Evolutionary conservation across 768 basidiomycete genomes (phyloP).

Genomic region (Boletellus ananiceps): DNA sequence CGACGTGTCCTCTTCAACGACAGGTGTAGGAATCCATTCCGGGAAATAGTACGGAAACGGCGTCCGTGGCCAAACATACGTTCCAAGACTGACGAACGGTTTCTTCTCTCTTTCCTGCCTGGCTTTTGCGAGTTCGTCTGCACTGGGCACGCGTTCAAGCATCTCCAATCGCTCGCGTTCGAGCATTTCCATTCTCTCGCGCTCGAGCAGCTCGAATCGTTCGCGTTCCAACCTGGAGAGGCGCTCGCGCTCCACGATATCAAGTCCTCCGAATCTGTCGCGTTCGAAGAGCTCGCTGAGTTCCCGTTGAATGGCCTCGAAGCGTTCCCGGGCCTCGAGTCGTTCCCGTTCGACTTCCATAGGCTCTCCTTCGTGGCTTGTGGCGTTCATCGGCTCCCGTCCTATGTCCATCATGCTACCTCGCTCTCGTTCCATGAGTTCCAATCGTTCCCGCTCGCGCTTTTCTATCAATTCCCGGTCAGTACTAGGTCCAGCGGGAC

Average conservation of each 20-base stretch:
- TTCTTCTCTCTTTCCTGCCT: constrained; percentile 29
- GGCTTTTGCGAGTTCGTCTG: constrained; percentile 31
- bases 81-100: constrained; percentile 27
- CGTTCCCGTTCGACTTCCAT: constrained; percentile 26
- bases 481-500: constrained; percentile 11
- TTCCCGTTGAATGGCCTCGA: constrained; percentile 34
- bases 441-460: constrained; percentile 27
- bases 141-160: constrained; percentile 30
- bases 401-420: constrained; percentile 12
- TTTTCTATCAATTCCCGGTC: constrained; percentile 23
- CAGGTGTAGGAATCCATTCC: constrained; percentile 29
- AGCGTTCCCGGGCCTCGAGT: constrained; percentile 20
- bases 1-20: constrained; percentile 22
- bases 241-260: constrained; percentile 28
- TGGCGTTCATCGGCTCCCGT: constrained; percentile 13
- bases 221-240: constrained; percentile 28
- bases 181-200: constrained; percentile 26
- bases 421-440: constrained; percentile 22
- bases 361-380: constrained; percentile 19
- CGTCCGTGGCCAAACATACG: constrained; percentile 29
- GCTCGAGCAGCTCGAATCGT: constrained; percentile 26
- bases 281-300: constrained; percentile 27
- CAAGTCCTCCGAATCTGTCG: constrained; percentile 27
- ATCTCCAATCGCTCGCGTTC: constrained; percentile 31
- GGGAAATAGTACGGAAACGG: constrained; percentile 34